phyloP scores from a whole-genome alignment of 1,284 basidiomycete genomes.

The Ceratobasidium sp. region DNA sequence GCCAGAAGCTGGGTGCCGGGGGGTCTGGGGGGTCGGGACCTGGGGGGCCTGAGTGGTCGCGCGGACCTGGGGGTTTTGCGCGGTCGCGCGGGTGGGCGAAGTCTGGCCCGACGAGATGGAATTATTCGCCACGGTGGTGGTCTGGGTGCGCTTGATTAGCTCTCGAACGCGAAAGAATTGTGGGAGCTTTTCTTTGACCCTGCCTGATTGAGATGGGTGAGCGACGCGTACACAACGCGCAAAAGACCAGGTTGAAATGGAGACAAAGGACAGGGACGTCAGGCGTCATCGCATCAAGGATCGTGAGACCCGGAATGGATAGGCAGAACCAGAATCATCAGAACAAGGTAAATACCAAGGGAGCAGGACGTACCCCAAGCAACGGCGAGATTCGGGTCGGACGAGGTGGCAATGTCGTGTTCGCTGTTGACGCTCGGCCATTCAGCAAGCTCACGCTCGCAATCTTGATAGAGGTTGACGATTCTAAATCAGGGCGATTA shows the following conservation, averaged over 20 bases:
- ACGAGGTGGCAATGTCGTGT: constrained; percentile 38
- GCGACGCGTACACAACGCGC: constrained; percentile 30
- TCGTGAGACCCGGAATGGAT: constrained; percentile 31
- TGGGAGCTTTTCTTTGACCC: constrained; percentile 43
- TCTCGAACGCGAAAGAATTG: constrained; percentile 43
- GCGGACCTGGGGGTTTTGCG: constrained; percentile 23
- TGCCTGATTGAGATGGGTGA: constrained; percentile 36
- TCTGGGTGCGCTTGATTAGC: constrained; percentile 40
- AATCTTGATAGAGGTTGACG: constrained; percentile 41
- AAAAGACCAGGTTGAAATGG: constrained; percentile 26
- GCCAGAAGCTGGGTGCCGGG: constrained; percentile 30
- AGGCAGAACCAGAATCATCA: not conserved
- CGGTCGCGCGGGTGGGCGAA: constrained; percentile 27
- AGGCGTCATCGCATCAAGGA: constrained; percentile 37
- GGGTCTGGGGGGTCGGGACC: constrained; percentile 29
- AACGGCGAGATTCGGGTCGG: constrained; percentile 38
- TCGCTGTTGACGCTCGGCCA: constrained; percentile 39
- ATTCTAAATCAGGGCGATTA: constrained; percentile 37
- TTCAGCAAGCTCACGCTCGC: constrained; percentile 41
- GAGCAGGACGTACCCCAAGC: constrained; percentile 40
- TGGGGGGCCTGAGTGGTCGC: constrained; percentile 27
- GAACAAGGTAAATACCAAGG: constrained; percentile 15
- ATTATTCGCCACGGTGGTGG: constrained; percentile 9
- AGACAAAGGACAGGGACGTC: constrained; percentile 33
- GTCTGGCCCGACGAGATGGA: constrained; percentile 28